phyloP scores from a whole-genome alignment of 305 asterid species.

The Plantago coronopus region DNA sequence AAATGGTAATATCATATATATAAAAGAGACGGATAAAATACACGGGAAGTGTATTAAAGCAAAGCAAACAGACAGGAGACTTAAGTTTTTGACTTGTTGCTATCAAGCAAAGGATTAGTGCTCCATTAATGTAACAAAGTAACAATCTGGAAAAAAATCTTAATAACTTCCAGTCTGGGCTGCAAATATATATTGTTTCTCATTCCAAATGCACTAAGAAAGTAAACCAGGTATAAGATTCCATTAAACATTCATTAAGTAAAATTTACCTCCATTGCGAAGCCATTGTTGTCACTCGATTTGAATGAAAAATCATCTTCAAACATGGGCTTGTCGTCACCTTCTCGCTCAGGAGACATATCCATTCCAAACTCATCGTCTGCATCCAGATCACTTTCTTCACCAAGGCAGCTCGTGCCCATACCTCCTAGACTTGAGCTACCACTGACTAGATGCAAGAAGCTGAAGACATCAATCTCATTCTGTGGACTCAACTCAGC shows the following conservation, averaged over 20 bases:
- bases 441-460: constrained; percentile 76
- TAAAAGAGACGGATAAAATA: too few species aligned
- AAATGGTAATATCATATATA: too few species aligned
- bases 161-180: too few species aligned
- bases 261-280: constrained; percentile 33
- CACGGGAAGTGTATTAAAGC: not conserved
- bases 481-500: constrained; percentile 56
- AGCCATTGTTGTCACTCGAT: constrained; percentile 30
- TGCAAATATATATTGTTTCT: too few species aligned
- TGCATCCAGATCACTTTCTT: constrained; percentile 59
- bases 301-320: constrained; percentile 56
- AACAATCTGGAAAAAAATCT: too few species aligned
- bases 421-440: constrained; percentile 46
- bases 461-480: constrained; percentile 70
- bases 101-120: too few species aligned
- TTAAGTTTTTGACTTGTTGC: too few species aligned
- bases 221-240: too few species aligned
- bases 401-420: constrained; percentile 73
- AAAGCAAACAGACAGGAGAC: too few species aligned
- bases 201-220: too few species aligned
- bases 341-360: constrained; percentile 71
- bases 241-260: not conserved
- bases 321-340: constrained; percentile 59
- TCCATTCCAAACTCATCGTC: constrained; percentile 57
- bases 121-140: too few species aligned